Evolutionary conservation across 2,329 filamentous ascomycete genomes (phyloP), one percentile per base, ranked within the genome.

Genomic region (Grosmannia serpens): DNA sequence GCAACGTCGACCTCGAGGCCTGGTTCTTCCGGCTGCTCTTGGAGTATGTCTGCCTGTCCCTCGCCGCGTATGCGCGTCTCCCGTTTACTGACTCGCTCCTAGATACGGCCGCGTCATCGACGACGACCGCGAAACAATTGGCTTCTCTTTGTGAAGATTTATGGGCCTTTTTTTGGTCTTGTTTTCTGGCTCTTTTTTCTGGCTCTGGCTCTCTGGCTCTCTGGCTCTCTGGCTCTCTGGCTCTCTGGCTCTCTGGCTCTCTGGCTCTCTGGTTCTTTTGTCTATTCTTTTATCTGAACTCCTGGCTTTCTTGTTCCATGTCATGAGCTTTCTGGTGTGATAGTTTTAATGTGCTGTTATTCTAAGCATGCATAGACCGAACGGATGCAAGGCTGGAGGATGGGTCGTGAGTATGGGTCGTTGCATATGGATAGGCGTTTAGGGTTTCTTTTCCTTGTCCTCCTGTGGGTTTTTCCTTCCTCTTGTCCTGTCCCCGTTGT

Each of bases 1-100:
- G 89, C 61, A 83, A 80, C 60, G 86, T 88, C 66, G 86, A 89
- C 66, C 82, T 89, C 71, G 85, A 88, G 71, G 83, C 82, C 53
- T 83, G 81, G 79, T 78, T 82, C 64, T 88, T 87, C 64, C 75
- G 88, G 59, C 67, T 94, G 59, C 70, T 89, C 51, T 67, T 89
- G 59, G 86, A 88, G 79, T 88, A 75, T 69, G 80, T n/a, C n/a
- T 75, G 20, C 38, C 51, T 26, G n/a, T 47, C 17, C 29, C 4
- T 9, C 7, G 49, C 33, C 10, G n/a, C 3, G 31, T 33, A 6
- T 33, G 10, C 10, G 31, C 6, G 41, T 56, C 17, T 51, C 44
- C 38, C 13, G 11, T 38, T 15, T 35, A 26, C n/a, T 35, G 38
- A 26, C 44, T 60, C 20, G 58, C 55, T 4, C 4, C 67, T 53